Evolutionary conservation across 805 yeast genomes (phyloP).

Genomic region (Myxozyma udenii): DNA sequence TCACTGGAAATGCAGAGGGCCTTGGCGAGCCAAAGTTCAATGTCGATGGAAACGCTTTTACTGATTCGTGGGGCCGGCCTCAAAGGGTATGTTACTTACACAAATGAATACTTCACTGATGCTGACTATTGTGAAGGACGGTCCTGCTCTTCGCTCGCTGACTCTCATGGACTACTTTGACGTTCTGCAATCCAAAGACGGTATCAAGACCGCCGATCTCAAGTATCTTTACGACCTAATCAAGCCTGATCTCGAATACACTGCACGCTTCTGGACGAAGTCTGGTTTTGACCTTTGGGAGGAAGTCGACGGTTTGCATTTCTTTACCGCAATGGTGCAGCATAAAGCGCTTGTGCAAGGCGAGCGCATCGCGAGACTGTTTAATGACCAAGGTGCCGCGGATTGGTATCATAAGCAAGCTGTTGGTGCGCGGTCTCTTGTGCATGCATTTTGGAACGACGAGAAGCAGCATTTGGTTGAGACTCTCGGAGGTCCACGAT

Average conservation of each 20-base stretch:
- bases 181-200: constrained; percentile 38
- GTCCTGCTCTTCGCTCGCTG: constrained; percentile 79
- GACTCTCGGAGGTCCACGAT: constrained; percentile 58
- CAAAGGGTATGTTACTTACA: constrained; percentile 50
- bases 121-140: constrained; percentile 49
- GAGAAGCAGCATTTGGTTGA: constrained; percentile 60
- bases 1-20: constrained; percentile 42
- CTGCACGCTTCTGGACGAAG: constrained; percentile 57
- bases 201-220: constrained; percentile 36
- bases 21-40: constrained; percentile 89
- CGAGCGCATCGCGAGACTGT: constrained; percentile 37
- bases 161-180: constrained; percentile 58
- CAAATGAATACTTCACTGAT: background rate
- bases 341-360: constrained; percentile 65
- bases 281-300: constrained; percentile 92
- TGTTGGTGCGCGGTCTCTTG: constrained; percentile 14
- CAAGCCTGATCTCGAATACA: constrained; percentile 67
- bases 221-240: constrained; percentile 49
- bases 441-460: constrained; percentile 28
- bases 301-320: constrained; percentile 70
- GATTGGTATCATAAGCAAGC: constrained; percentile 26
- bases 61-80: constrained; percentile 85
- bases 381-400: constrained; percentile 33
- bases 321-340: constrained; percentile 76
- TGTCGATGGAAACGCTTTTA: constrained; percentile 62